Conservation (phyloP, 2,329 filamentous ascomycete species). For the Chaetomiaceae sp. region DNA sequence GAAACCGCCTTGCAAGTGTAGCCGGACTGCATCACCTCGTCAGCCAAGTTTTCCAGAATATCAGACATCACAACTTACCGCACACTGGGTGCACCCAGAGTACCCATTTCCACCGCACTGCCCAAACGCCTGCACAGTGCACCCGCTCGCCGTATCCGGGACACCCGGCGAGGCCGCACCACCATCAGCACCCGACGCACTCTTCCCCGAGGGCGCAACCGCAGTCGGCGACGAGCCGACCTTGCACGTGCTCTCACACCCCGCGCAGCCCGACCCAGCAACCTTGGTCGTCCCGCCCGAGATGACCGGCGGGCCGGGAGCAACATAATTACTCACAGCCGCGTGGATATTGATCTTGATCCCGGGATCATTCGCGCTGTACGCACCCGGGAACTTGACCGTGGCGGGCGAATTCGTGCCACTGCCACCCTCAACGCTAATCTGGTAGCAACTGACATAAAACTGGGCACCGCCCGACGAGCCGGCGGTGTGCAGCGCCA, state of each 20-base stretch:
- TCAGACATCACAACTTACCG: conserved; percentile 18
- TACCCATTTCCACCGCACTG: conserved; percentile 29
- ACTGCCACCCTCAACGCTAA: conserved; percentile 30
- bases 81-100: conserved; percentile 25
- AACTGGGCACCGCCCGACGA: conserved; percentile 33
- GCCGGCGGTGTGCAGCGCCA: conserved; percentile 44
- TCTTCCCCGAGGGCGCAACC: conserved; percentile 27
- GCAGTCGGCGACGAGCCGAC: conserved; percentile 34
- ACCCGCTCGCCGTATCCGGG: conserved; percentile 17
- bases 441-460: conserved; percentile 38
- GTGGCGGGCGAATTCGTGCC: conserved; percentile 30
- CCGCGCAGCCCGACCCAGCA: conserved; percentile 37
- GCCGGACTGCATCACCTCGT: conserved; percentile 16
- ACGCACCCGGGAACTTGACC: conserved; percentile 41
- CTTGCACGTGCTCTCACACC: conserved; percentile 40
- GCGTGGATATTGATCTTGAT: conserved; percentile 46
- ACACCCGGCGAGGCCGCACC: neutral
- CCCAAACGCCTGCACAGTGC: conserved; percentile 22
- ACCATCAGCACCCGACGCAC: conserved; percentile 21
- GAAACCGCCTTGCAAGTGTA: conserved; percentile 27
- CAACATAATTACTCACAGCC: conserved; percentile 37
- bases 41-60: neutral
- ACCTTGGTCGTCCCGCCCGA: conserved; percentile 37
- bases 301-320: conserved; percentile 42
- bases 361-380: conserved; percentile 40